phyloP scores from a whole-genome alignment of 2,329 filamentous ascomycete genomes.

The Paramyrothecium sp. region DNA sequence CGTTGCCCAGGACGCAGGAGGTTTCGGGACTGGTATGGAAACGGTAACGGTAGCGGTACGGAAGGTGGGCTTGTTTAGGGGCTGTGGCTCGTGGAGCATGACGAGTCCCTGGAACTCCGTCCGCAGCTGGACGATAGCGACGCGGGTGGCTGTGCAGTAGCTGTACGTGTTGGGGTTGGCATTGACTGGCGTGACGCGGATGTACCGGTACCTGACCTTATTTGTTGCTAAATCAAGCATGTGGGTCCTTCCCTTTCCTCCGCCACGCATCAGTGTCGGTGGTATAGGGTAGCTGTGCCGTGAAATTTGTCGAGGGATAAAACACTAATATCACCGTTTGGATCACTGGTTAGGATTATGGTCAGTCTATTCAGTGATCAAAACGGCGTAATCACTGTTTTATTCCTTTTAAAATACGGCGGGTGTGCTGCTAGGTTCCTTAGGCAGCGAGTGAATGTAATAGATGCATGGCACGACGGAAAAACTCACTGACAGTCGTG shows the following conservation, averaged over 20 bases:
- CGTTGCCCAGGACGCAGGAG: slow-evolving; percentile 10
- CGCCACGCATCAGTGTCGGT: background rate
- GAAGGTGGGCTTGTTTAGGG: slow-evolving; percentile 8
- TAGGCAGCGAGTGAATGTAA: too few species aligned
- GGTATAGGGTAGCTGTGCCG: too few species aligned
- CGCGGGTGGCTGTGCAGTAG: background rate
- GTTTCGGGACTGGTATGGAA: background rate
- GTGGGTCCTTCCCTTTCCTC: background rate
- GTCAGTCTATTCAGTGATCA: too few species aligned
- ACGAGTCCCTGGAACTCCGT: slow-evolving; percentile 10
- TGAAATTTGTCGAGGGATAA: too few species aligned
- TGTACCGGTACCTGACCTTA: background rate
- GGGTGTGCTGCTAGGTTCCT: too few species aligned
- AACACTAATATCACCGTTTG: too few species aligned
- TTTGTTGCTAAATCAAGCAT: background rate
- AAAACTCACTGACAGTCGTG: too few species aligned
- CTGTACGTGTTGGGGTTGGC: background rate
- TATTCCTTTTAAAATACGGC: too few species aligned
- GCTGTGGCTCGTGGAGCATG: slow-evolving; percentile 19
- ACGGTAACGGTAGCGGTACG: slow-evolving; percentile 4
- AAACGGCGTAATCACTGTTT: too few species aligned
- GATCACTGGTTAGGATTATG: too few species aligned
- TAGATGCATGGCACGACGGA: too few species aligned
- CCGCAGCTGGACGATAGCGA: background rate
- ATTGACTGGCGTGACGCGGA: background rate